Conservation (phyloP, 805 yeast genomes). For the Wickerhamiella sorbophila region DNA sequence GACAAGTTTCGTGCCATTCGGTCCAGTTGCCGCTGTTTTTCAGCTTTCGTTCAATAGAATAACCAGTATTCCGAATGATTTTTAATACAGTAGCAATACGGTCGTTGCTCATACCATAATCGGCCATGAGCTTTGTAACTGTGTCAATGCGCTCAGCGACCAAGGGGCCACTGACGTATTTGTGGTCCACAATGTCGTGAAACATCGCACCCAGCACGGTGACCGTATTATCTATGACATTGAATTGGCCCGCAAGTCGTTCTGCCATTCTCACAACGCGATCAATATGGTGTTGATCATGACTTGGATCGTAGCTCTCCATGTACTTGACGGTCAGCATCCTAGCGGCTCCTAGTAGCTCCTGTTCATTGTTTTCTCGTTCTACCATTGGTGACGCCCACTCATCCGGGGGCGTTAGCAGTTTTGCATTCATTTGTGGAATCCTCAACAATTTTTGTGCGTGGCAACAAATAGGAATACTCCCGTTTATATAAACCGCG, state of each 20-base stretch:
- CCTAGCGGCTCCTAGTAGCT: not conserved
- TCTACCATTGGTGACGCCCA: not conserved
- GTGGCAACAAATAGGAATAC: no score
- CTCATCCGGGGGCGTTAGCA: conserved; percentile 52
- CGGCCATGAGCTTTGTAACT: conserved; percentile 7
- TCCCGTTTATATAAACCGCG: no score
- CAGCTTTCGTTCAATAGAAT: conserved; percentile 18
- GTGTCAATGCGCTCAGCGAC: conserved; percentile 9
- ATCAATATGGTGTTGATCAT: conserved; percentile 22
- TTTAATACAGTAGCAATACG: conserved; percentile 13
- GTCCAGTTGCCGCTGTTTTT: conserved; percentile 18
- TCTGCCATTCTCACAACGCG: conserved; percentile 22
- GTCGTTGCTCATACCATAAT: conserved; percentile 9
- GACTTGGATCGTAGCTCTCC: conserved; percentile 22
- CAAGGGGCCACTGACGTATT: conserved; percentile 15
- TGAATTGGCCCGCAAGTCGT: conserved; percentile 14
- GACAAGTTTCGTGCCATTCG: conserved; percentile 22
- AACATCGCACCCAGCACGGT: conserved; percentile 24
- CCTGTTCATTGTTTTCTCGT: not conserved
- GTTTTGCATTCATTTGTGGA: conserved; percentile 65
- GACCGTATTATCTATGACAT: conserved; percentile 15
- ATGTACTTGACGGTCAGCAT: conserved; percentile 9
- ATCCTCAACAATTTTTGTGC: no score
- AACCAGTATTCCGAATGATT: conserved; percentile 20
- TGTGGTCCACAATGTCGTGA: conserved; percentile 25